phyloP scores from a whole-genome alignment of 805 yeast genomes.

The Saccharomyces mikatae region DNA sequence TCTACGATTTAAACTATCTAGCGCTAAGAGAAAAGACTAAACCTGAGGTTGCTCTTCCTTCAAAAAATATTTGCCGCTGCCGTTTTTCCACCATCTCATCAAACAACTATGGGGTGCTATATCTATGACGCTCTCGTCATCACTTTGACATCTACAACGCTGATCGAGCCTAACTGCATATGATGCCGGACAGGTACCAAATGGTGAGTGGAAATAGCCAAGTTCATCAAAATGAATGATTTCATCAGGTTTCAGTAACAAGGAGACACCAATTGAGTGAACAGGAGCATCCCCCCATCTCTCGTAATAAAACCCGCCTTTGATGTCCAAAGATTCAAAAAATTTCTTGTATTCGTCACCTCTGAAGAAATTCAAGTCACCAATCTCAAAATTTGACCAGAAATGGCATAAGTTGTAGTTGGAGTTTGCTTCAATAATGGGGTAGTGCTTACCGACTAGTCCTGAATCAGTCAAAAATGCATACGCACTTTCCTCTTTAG shows the following conservation, averaged over 20 bases:
- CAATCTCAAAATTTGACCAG: conserved; percentile 84
- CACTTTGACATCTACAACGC: conserved; percentile 41
- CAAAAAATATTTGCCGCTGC: conserved; percentile 34
- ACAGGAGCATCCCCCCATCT: conserved; percentile 91
- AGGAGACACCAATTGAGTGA: conserved; percentile 72
- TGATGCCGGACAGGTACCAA: conserved; percentile 56
- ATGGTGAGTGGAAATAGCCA: conserved; percentile 74
- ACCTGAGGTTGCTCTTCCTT: conserved; percentile 2
- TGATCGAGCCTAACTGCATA: background rate
- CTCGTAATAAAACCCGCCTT: conserved; percentile 81
- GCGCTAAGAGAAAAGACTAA: background rate
- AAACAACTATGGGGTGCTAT: conserved; percentile 49
- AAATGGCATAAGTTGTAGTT: conserved; percentile 74
- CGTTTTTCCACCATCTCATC: conserved; percentile 67
- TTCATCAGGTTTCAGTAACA: conserved; percentile 56
- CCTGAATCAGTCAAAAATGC: conserved; percentile 35
- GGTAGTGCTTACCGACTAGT: conserved; percentile 45
- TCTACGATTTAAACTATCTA: background rate
- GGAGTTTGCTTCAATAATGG: conserved; percentile 51
- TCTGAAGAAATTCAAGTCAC: conserved; percentile 65
- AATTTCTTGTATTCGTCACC: conserved; percentile 54
- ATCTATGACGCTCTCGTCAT: conserved; percentile 37
- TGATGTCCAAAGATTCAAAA: conserved; percentile 60
- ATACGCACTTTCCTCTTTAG: background rate
- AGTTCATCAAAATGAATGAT: conserved; percentile 72